These are phyloP conservation scores for Exophiala sideris DNA, from an alignment of 2,329 filamentous ascomycete species.

Conservation along the genomic window DNA sequence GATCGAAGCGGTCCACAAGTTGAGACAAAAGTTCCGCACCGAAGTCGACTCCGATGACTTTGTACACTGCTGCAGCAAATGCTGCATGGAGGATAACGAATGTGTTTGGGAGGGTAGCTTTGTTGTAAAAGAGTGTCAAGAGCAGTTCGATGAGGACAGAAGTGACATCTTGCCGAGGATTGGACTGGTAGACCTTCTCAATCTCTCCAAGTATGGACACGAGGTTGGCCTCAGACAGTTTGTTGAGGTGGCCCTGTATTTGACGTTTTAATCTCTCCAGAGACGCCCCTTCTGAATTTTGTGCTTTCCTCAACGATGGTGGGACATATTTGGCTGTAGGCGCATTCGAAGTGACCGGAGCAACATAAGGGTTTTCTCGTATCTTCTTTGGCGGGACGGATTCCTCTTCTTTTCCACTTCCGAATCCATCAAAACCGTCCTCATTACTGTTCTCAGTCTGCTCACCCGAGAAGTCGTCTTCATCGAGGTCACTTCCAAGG, in stretches of 20 bases:
- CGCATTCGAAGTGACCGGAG: slow-evolving; percentile 53
- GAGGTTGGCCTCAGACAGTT: slow-evolving; percentile 86
- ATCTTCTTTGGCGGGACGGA: slow-evolving; percentile 42
- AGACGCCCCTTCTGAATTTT: slow-evolving; percentile 63
- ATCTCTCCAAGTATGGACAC: slow-evolving; percentile 78
- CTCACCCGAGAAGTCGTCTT: slow-evolving; percentile 18
- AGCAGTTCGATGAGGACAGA: slow-evolving; percentile 74
- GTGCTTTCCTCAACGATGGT: slow-evolving; percentile 69
- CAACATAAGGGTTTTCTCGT: slow-evolving; percentile 84
- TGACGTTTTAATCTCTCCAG: slow-evolving; percentile 70
- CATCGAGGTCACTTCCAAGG: slow-evolving; percentile 25
- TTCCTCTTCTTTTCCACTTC: slow-evolving; percentile 33
- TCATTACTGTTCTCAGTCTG: slow-evolving; percentile 20
- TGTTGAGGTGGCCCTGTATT: slow-evolving; percentile 84
- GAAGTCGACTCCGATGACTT: slow-evolving; percentile 81
- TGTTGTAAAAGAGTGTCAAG: slow-evolving; percentile 74
- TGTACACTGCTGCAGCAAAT: slow-evolving; percentile 84
- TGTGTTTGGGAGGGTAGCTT: slow-evolving; percentile 75
- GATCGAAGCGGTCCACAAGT: slow-evolving; percentile 71
- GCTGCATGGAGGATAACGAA: slow-evolving; percentile 88
- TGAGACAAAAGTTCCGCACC: slow-evolving; percentile 81
- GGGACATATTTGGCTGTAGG: slow-evolving; percentile 75
- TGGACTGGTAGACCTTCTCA: slow-evolving; percentile 76
- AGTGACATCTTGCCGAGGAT: slow-evolving; percentile 86
- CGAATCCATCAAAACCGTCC: slow-evolving; percentile 41